Evolutionary conservation across 2,329 filamentous ascomycete species (phyloP).

Genomic region (Phaeosphaeriaceae sp.): DNA sequence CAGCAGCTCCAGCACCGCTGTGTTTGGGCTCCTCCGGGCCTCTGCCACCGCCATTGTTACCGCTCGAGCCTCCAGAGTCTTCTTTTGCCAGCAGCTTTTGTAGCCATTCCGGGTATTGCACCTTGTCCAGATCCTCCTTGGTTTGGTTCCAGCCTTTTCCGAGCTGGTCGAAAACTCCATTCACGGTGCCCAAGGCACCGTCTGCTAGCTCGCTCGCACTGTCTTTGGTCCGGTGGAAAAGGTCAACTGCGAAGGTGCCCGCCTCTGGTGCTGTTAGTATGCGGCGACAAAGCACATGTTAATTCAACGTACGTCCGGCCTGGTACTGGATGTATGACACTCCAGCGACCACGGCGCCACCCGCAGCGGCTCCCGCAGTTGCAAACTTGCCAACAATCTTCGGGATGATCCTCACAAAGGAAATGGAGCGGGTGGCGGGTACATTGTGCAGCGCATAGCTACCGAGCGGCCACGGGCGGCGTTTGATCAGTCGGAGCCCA

Average conservation of each 20-base stretch:
- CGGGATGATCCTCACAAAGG: constrained; percentile 75
- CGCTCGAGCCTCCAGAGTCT: constrained; percentile 48
- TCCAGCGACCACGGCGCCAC: constrained; percentile 83
- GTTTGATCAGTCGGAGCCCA: constrained; percentile 46
- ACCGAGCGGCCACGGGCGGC: constrained; percentile 77
- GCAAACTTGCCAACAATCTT: constrained; percentile 90
- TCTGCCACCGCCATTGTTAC: constrained; percentile 47
- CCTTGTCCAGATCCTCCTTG: constrained; percentile 76
- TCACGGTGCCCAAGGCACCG: constrained; percentile 73
- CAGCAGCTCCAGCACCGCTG: constrained; percentile 62
- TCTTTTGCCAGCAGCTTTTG: constrained; percentile 68
- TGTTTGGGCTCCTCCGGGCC: constrained; percentile 61
- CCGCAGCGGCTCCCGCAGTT: constrained; percentile 88
- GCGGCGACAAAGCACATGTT: no score
- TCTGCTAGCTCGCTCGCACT: constrained; percentile 73
- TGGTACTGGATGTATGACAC: constrained; percentile 96
- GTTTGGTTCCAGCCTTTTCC: constrained; percentile 82
- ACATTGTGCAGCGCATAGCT: constrained; percentile 84
- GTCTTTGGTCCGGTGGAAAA: constrained; percentile 76
- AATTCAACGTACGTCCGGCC: constrained; percentile 72
- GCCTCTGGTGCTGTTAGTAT: constrained; percentile 65
- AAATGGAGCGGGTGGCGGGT: constrained; percentile 67
- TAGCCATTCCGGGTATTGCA: constrained; percentile 77
- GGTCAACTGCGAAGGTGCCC: constrained; percentile 76
- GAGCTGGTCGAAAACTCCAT: constrained; percentile 79